A percentile compares a stretch with the other conserved stretches of the same genome.
Evolutionary conservation across 352 stramenopile genomes (phyloP).

Genomic region (Halophytophthora batemanensis): DNA sequence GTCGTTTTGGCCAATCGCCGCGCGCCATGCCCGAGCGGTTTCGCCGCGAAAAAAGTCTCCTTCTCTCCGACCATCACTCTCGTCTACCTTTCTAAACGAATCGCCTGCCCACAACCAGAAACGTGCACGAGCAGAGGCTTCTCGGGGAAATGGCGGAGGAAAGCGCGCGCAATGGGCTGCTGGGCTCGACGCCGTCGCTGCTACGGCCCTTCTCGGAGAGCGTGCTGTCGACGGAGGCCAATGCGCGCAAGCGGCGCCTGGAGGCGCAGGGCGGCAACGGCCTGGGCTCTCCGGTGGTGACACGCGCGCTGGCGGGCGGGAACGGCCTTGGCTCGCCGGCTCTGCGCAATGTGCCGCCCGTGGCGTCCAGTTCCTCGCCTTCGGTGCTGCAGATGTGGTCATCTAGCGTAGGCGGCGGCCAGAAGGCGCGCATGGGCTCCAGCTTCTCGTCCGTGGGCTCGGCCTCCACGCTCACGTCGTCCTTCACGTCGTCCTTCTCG

Average conservation of each 20-base stretch:
- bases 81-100: no score
- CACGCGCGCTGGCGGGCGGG: slow-evolving; percentile 5
- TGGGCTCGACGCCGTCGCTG: slow-evolving; percentile 9
- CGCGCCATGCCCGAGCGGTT: no score
- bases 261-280: slow-evolving; percentile 13
- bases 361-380: slow-evolving; percentile 8
- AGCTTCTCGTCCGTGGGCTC: slow-evolving; percentile 15
- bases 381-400: slow-evolving; percentile 28
- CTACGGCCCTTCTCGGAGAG: slow-evolving; percentile 20
- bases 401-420: slow-evolving; percentile 4
- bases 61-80: no score
- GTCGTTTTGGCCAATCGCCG: no score
- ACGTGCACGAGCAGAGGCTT: slow-evolving; percentile 5
- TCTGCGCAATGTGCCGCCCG: slow-evolving; percentile 1
- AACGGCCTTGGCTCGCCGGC: slow-evolving; percentile 9
- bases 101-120: slow-evolving; percentile 3
- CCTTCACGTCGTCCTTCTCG: slow-evolving; percentile 20
- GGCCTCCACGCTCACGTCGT: slow-evolving; percentile 16
- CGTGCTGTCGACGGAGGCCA: neutral
- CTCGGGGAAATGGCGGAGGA: slow-evolving; percentile 18
- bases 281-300: slow-evolving; percentile 14
- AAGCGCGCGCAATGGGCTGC: slow-evolving; percentile 1
- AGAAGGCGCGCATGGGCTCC: slow-evolving; percentile 2
- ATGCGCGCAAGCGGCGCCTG: slow-evolving; percentile 24
- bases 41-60: no score